Evolutionary conservation across 2,329 filamentous ascomycete genomes (phyloP).

Genomic region (Pseudogymnoascus sp.): DNA sequence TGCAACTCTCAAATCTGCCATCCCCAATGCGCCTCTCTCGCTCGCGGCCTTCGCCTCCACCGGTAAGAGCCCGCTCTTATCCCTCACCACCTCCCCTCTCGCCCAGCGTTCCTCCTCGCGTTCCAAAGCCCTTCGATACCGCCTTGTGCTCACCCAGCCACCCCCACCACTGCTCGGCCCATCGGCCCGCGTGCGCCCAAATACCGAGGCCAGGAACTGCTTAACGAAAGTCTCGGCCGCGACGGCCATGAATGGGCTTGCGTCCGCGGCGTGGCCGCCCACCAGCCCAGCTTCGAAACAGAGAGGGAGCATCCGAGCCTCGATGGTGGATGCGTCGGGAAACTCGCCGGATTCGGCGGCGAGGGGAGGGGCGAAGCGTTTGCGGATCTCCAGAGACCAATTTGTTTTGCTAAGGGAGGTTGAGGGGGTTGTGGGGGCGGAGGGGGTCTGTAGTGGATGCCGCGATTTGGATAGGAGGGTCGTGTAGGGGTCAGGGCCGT

Average conservation of each 20-base stretch:
- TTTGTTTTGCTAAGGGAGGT: slow-evolving; percentile 34
- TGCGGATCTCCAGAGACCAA: slow-evolving; percentile 59
- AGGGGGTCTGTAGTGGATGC: neutral
- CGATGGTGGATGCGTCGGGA: slow-evolving; percentile 55
- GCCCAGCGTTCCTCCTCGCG: slow-evolving; percentile 66
- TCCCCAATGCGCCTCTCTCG: slow-evolving; percentile 62
- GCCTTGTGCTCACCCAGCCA: slow-evolving; percentile 69
- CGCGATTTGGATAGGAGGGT: slow-evolving; percentile 17
- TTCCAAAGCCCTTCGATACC: slow-evolving; percentile 66
- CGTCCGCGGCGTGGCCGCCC: slow-evolving; percentile 51
- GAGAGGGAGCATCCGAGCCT: slow-evolving; percentile 58
- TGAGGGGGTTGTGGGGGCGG: neutral
- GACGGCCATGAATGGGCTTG: slow-evolving; percentile 55
- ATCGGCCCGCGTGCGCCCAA: slow-evolving; percentile 57
- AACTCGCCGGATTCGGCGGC: slow-evolving; percentile 63
- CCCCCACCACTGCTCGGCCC: slow-evolving; percentile 56
- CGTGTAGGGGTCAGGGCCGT: slow-evolving; percentile 25
- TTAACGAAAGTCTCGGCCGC: slow-evolving; percentile 62
- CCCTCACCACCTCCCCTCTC: slow-evolving; percentile 65
- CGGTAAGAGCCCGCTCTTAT: slow-evolving; percentile 70
- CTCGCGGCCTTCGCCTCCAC: slow-evolving; percentile 70
- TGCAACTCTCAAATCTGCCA: slow-evolving; percentile 70
- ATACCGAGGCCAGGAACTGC: slow-evolving; percentile 54
- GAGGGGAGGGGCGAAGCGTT: slow-evolving; percentile 55
- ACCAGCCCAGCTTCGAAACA: slow-evolving; percentile 59